Conservation (phyloP, 2,329 filamentous ascomycete genomes). For the Talaromyces sp. region DNA sequence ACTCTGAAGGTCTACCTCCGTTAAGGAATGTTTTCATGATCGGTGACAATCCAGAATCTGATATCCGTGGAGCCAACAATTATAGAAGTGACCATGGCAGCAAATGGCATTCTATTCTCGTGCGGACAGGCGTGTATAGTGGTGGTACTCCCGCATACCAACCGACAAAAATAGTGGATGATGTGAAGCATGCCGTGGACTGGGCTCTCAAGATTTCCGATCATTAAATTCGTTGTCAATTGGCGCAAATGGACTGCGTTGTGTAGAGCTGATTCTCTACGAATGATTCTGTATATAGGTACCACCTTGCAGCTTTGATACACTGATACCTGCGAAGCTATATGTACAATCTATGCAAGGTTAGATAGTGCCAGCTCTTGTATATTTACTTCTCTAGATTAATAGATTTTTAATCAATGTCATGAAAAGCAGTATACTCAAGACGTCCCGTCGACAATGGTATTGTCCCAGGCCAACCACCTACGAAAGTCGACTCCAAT, state of each 20-base stretch:
- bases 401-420: not conserved
- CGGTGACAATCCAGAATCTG: constrained; percentile 83
- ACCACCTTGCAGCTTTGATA: not conserved
- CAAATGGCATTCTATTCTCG: constrained; percentile 74
- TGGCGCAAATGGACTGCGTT: not conserved
- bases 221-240: not conserved
- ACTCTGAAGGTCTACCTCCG: constrained; percentile 37
- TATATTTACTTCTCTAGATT: not conserved
- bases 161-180: constrained; percentile 65
- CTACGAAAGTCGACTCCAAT: not conserved
- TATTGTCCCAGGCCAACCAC: not conserved
- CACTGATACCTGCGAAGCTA: not conserved
- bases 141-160: constrained; percentile 55
- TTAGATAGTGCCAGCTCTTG: not conserved
- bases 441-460: not conserved
- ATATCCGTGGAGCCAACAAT: constrained; percentile 81
- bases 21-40: constrained; percentile 86
- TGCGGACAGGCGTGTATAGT: constrained; percentile 74
- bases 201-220: constrained; percentile 62
- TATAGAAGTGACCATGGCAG: constrained; percentile 65
- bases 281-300: not conserved
- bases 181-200: constrained; percentile 72
- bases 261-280: not conserved
- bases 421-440: not conserved
- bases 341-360: not conserved